These are phyloP conservation scores for Trypanosoma mega DNA, from an alignment of 208 protist genomes.

Conservation along the genomic window DNA sequence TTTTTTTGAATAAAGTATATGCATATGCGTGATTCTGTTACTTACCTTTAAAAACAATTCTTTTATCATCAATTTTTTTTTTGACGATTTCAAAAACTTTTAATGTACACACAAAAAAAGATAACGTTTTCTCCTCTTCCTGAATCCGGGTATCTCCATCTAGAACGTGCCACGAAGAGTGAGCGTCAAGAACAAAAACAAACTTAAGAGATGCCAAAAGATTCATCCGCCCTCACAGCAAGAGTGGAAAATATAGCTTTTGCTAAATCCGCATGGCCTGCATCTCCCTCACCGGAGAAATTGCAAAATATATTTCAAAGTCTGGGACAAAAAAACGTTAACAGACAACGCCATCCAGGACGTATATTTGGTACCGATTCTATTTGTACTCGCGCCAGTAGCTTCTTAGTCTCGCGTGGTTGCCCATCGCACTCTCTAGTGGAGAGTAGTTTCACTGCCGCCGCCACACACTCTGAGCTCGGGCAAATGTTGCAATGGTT, in stretches of 20 bases:
- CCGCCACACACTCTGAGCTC: conserved; percentile 52
- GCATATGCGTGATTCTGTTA: too few species aligned
- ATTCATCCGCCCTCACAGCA: conserved; percentile 14
- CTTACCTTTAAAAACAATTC: too few species aligned
- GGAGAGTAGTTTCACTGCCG: conserved; percentile 56
- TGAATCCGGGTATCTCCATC: too few species aligned
- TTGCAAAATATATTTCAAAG: conserved; percentile 24
- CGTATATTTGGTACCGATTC: conserved; percentile 22
- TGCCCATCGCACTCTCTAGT: conserved; percentile 41
- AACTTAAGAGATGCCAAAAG: background rate
- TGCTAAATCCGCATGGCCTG: conserved; percentile 35
- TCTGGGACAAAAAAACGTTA: background rate
- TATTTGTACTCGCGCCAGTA: conserved; percentile 1
- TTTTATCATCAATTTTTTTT: too few species aligned
- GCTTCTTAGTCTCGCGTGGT: conserved; percentile 20
- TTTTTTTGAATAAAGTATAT: background rate
- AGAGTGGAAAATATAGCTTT: conserved; percentile 24
- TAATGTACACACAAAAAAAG: too few species aligned
- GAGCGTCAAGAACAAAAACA: too few species aligned
- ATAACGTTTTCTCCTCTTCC: too few species aligned
- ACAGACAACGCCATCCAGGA: background rate
- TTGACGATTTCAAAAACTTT: too few species aligned
- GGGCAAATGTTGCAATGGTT: conserved; percentile 67
- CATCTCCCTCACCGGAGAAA: conserved; percentile 27
- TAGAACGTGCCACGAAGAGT: too few species aligned